Evolutionary conservation across 164 flowering plant genomes (phyloP), one percentile per base, ranked within the genome.

Genomic region (Chloranthus sessilifolius): DNA sequence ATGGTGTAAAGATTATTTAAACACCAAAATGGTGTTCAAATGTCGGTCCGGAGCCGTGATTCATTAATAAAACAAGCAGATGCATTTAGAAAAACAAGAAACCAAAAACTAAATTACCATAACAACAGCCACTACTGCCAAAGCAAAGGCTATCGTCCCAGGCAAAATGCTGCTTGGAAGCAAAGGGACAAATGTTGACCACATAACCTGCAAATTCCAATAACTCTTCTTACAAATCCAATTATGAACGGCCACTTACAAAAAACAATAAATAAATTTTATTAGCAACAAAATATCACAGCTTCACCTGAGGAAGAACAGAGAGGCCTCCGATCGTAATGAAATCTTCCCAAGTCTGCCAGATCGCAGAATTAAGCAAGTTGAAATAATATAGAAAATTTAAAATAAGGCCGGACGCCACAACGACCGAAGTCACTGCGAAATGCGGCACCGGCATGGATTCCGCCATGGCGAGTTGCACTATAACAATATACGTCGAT

Each of bases 311-410:
- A 16, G 97, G 97, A 38, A 89, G 92, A 12, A 68, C 76, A 7
- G 92, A 77, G 19, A 89, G 61, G 29, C 97, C 95, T 12, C 85
- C 85, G 34, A 83, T 66, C 8, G 95, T 89, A 22, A 74, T 81
- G 47, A 89, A 80, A 74, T 89, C 97, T 65, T 89, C 90, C 97
- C 97, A 89, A 2, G 78, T 58, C 25, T 33, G 48, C 95, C 92
- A 89, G 24, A 89, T 55, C 43, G 37, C 52, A 7, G 59, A 16
- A 56, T 66, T 62, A 23, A 89, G 85, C 50, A 61, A 57, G 21
- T 53, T 59, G 52, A 83, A 82, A 65, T 77, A 89, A 43, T 83
- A 72, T 68, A 77, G 31, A 52, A 81, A 81, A 63, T 89, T 89
- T 14, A 86, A 15, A 36, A 80, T 17, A 21, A 86, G 74, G 11